Percentiles rank a stretch among this genome's conserved stretches.
phyloP scores from a whole-genome alignment of 1,139 yeast species.

The Blastobotrys ciferrii region DNA sequence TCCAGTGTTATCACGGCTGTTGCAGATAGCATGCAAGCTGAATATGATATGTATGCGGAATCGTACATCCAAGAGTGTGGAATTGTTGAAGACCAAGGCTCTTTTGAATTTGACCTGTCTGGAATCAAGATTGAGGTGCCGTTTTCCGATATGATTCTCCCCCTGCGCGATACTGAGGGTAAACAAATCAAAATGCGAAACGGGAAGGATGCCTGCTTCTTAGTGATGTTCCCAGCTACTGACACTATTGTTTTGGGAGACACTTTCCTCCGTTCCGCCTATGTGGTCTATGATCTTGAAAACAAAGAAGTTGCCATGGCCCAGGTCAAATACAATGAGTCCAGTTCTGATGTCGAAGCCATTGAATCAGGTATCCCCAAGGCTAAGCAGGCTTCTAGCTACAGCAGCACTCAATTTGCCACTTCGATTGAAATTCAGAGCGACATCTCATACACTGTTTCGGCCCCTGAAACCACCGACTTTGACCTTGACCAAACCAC shows the following conservation, averaged over 20 bases:
- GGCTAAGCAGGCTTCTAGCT: conserved; percentile 17
- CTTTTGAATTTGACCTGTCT: conserved; percentile 30
- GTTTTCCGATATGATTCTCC: conserved; percentile 29
- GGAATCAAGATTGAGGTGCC: conserved; percentile 32
- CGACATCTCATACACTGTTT: conserved; percentile 4
- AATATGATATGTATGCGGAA: background rate
- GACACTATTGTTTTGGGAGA: conserved; percentile 56
- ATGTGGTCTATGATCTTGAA: conserved; percentile 76
- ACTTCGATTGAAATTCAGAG: conserved; percentile 4
- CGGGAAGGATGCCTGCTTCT: conserved; percentile 24
- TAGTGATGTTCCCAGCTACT: conserved; percentile 29
- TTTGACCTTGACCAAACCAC: background rate
- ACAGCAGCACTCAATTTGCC: conserved; percentile 22
- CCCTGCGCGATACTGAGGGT: conserved; percentile 17
- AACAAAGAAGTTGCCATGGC: conserved; percentile 65
- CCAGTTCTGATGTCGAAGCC: conserved; percentile 23
- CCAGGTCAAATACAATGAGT: conserved; percentile 42
- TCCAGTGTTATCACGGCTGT: conserved; percentile 21
- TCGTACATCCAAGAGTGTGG: background rate
- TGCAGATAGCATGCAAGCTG: conserved; percentile 28
- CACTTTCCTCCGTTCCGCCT: conserved; percentile 69
- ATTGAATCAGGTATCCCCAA: conserved; percentile 14
- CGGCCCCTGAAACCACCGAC: conserved; percentile 1
- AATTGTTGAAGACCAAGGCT: conserved; percentile 17
- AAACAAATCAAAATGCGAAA: conserved; percentile 19